phyloP scores from a whole-genome alignment of 257 asterid species.

The Solanum appendiculatum region DNA sequence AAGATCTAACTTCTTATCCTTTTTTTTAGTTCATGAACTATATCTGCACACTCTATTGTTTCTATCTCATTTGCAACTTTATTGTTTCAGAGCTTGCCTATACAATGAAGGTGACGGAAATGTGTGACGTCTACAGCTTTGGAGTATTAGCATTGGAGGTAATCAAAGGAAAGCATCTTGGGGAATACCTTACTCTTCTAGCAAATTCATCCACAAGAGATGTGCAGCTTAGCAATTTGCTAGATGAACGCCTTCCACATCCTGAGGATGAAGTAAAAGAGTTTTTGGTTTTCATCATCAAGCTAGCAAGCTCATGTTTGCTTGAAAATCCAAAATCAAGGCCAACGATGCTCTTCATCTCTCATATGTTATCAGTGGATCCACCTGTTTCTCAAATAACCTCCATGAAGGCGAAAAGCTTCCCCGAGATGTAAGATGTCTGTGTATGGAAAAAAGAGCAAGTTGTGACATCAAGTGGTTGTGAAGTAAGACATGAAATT shows the following conservation, averaged over 20 bases:
- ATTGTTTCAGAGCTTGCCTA: constrained; percentile 5
- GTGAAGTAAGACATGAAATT: neutral
- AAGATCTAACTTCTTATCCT: neutral
- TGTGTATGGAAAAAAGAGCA: neutral
- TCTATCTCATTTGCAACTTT: neutral
- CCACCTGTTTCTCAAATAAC: neutral
- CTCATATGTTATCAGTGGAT: neutral
- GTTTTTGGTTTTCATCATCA: neutral
- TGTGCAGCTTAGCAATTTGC: neutral
- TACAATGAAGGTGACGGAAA: constrained; percentile 2
- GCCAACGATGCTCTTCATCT: neutral
- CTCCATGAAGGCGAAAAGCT: neutral
- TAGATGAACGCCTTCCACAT: neutral
- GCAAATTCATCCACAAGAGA: neutral
- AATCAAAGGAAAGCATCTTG: constrained; percentile 4
- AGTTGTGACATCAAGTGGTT: neutral
- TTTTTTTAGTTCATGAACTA: neutral
- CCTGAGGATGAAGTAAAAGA: neutral
- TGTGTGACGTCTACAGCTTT: constrained; percentile 8
- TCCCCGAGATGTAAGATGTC: neutral
- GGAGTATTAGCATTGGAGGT: constrained; percentile 7
- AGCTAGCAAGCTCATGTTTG: neutral
- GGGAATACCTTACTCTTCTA: neutral
- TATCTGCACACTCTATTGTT: neutral
- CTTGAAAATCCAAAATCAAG: neutral